These are phyloP conservation scores for Sambucus nigra DNA, from an alignment of 129 eudicot genomes.

Conservation along the genomic window DNA sequence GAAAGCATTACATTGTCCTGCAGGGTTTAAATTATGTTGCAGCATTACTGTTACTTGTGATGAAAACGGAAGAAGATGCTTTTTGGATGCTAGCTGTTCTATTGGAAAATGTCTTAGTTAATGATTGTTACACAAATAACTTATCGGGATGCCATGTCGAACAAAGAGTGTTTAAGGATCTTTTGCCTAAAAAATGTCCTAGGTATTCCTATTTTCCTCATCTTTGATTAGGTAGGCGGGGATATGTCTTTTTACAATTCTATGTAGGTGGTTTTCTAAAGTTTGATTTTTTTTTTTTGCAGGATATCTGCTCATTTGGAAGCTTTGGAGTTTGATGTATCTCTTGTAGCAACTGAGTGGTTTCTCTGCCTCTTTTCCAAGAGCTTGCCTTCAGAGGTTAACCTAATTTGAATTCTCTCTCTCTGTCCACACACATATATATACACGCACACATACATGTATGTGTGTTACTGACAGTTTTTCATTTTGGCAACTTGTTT, in stretches of 20 bases:
- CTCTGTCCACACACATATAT: not conserved
- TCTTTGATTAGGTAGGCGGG: not conserved
- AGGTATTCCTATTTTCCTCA: slow-evolving; percentile 32
- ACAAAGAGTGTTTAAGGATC: slow-evolving; percentile 85
- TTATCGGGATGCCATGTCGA: slow-evolving; percentile 97
- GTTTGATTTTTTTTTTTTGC: slow-evolving; percentile 24
- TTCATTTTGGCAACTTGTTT: slow-evolving; percentile 13
- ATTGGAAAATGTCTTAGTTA: slow-evolving; percentile 76
- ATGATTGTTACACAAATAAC: slow-evolving; percentile 74
- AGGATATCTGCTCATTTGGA: slow-evolving; percentile 86
- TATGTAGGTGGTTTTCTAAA: slow-evolving; percentile 2
- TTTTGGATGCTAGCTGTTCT: slow-evolving; percentile 98
- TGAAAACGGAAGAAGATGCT: slow-evolving; percentile 98
- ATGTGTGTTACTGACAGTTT: slow-evolving; percentile 3
- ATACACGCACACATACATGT: not conserved
- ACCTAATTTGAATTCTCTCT: not conserved
- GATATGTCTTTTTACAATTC: not conserved
- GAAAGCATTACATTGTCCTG: slow-evolving; percentile 7
- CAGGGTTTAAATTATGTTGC: slow-evolving; percentile 98
- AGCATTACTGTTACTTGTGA: slow-evolving; percentile 79
- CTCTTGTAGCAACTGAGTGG: slow-evolving; percentile 97
- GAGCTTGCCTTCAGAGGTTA: slow-evolving; percentile 97
- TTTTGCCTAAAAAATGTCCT: slow-evolving; percentile 69
- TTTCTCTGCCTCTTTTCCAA: slow-evolving; percentile 89
- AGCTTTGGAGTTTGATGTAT: slow-evolving; percentile 79